These are phyloP conservation scores for Cordyceps cicadae DNA, from an alignment of 2,329 filamentous ascomycete genomes.

Conservation along the genomic window DNA sequence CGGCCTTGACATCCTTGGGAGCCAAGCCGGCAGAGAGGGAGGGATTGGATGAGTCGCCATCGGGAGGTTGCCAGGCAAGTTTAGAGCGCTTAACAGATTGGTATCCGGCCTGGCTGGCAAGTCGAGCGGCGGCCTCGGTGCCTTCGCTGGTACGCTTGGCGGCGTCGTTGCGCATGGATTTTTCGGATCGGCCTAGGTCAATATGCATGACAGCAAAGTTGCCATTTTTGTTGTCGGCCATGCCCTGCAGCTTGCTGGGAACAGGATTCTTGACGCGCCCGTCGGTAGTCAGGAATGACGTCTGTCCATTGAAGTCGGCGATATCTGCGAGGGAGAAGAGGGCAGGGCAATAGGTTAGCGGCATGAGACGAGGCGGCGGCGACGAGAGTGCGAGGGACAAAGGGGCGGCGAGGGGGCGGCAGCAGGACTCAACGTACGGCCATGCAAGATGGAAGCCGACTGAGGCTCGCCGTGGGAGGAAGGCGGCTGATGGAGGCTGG, in stretches of 20 bases:
- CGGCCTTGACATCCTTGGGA: slow-evolving; percentile 45
- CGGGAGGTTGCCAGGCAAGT: slow-evolving; percentile 24
- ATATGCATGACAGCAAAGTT: slow-evolving; percentile 59
- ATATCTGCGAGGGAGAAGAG: background rate
- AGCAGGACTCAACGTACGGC: slow-evolving; percentile 1
- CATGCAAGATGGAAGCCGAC: background rate
- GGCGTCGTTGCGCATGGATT: slow-evolving; percentile 42
- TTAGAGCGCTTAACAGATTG: slow-evolving; percentile 39
- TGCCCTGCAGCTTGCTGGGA: slow-evolving; percentile 54
- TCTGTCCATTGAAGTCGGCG: slow-evolving; percentile 15
- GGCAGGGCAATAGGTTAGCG: background rate
- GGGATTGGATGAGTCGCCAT: slow-evolving; percentile 16
- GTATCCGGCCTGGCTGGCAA: slow-evolving; percentile 47
- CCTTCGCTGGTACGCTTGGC: slow-evolving; percentile 55
- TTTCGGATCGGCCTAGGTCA: slow-evolving; percentile 38
- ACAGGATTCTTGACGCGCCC: slow-evolving; percentile 43
- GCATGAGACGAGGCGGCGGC: background rate
- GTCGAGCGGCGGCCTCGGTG: slow-evolving; percentile 49
- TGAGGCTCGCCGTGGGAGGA: slow-evolving; percentile 1
- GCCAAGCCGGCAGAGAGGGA: slow-evolving; percentile 7
- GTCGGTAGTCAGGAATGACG: slow-evolving; percentile 18
- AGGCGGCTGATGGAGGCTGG: slow-evolving; percentile 5
- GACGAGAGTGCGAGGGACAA: background rate
- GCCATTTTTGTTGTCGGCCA: slow-evolving; percentile 46
- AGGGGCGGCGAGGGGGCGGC: background rate